Conservation (phyloP, 148 eudicot species). For the Silene conica region DNA sequence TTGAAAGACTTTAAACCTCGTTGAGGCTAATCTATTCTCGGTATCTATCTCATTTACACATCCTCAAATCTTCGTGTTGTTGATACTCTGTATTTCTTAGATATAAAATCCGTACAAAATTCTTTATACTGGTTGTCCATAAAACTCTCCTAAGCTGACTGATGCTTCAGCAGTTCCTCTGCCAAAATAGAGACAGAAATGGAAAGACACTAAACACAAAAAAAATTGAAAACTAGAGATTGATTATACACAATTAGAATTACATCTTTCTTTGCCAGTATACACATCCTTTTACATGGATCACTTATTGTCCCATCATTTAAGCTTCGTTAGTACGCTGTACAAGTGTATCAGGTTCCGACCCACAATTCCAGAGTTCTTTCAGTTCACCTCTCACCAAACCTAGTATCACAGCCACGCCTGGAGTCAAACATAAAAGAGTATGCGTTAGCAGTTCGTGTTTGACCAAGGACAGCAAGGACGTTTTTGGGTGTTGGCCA, state of each 20-base stretch:
- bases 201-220: neutral
- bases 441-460: neutral
- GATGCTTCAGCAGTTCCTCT: neutral
- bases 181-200: neutral
- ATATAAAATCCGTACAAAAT: neutral
- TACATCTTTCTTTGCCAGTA: conserved; percentile 6
- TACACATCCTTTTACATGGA: neutral
- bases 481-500: no score
- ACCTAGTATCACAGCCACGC: conserved; percentile 52
- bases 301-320: neutral
- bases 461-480: neutral
- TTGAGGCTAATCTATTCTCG: no score
- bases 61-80: neutral
- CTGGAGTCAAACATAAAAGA: conserved; percentile 28
- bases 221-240: neutral
- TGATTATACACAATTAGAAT: conserved; percentile 5
- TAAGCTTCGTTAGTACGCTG: conserved; percentile 30
- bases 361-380: conserved; percentile 58
- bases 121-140: neutral
- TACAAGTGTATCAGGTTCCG: conserved; percentile 21
- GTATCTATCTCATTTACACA: neutral
- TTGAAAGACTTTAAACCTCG: no score
- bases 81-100: neutral
- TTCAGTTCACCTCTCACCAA: conserved; percentile 60
- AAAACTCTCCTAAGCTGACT: neutral